A percentile compares a stretch with the other conserved stretches of the same genome.
These are phyloP conservation scores for Arthrobotrys sinensis DNA, from an alignment of 2,329 filamentous ascomycete species.

Conservation along the genomic window DNA sequence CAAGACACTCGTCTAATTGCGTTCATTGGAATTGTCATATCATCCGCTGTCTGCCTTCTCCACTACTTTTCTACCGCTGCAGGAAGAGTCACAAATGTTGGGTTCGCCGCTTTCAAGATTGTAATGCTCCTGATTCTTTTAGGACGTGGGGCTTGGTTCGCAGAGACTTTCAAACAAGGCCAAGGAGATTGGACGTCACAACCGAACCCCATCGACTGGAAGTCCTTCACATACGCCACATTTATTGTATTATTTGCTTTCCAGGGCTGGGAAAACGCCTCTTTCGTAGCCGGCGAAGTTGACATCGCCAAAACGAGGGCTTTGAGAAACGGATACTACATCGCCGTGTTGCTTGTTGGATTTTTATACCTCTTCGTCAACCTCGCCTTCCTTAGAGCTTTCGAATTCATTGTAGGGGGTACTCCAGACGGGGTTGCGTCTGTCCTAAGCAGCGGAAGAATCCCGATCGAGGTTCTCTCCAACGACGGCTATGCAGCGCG, in stretches of 20 bases:
- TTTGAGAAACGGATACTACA: conserved; percentile 66
- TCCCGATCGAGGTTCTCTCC: conserved; percentile 37
- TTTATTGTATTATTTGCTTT: conserved; percentile 67
- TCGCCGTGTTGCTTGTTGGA: conserved; percentile 66
- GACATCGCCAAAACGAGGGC: conserved; percentile 65
- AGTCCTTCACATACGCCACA: conserved; percentile 65
- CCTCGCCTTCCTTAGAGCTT: conserved; percentile 66
- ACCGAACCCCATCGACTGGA: conserved; percentile 57
- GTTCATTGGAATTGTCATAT: conserved; percentile 66
- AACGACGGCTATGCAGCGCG: conserved; percentile 41
- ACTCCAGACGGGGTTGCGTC: conserved; percentile 3
- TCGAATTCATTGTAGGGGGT: conserved; percentile 33
- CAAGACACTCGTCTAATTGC: conserved; percentile 65
- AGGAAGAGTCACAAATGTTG: conserved; percentile 67
- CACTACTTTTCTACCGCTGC: conserved; percentile 66
- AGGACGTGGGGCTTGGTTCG: conserved; percentile 54
- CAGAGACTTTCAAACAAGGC: conserved; percentile 57
- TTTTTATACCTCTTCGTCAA: conserved; percentile 67
- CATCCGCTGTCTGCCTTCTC: conserved; percentile 67
- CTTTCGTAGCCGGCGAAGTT: conserved; percentile 67
- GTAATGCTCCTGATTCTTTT: conserved; percentile 62
- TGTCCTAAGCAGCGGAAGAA: neutral
- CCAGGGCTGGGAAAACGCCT: conserved; percentile 68
- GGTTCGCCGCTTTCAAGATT: conserved; percentile 67
- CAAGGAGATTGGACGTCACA: conserved; percentile 60